Evolutionary conservation across 2,329 filamentous ascomycete species (phyloP).

Genomic region (Exophiala alcalophila): DNA sequence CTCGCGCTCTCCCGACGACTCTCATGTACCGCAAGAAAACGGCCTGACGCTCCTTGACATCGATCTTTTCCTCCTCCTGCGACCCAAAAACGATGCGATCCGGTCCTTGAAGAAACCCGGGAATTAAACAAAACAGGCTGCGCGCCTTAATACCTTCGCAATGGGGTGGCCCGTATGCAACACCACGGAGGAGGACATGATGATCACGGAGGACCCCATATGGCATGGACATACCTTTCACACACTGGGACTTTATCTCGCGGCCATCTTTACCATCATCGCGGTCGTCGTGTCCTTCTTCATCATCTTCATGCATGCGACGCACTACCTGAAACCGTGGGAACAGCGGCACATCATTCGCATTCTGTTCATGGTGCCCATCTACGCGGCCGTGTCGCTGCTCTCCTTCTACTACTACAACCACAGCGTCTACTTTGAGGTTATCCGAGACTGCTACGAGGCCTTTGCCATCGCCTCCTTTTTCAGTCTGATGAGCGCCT

Average conservation of each 20-base stretch:
- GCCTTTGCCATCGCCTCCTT: conserved; percentile 85
- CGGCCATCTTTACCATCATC: conserved; percentile 52
- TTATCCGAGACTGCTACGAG: conserved; percentile 82
- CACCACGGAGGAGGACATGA: conserved; percentile 47
- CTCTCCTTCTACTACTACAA: conserved; percentile 71
- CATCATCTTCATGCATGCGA: conserved; percentile 57
- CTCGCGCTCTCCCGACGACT: not conserved
- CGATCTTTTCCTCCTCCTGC: not conserved
- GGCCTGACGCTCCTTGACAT: too few species aligned
- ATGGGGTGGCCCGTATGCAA: conserved; percentile 52
- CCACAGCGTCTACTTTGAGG: conserved; percentile 75
- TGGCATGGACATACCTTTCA: conserved; percentile 58
- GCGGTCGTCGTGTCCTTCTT: conserved; percentile 52
- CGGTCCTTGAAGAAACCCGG: conserved; percentile 4
- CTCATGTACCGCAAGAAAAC: too few species aligned
- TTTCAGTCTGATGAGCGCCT: conserved; percentile 78
- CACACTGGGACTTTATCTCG: conserved; percentile 53
- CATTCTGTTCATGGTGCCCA: conserved; percentile 82
- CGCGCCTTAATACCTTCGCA: conserved; percentile 5
- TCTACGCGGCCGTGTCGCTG: conserved; percentile 73
- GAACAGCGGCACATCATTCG: conserved; percentile 73
- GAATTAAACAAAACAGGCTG: too few species aligned
- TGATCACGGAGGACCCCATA: conserved; percentile 45
- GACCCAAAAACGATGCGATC: conserved; percentile 11
- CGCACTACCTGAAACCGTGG: conserved; percentile 57